Evolutionary conservation across 2,329 filamentous ascomycete species (phyloP).

Genomic region (Elsinoe ampelina): DNA sequence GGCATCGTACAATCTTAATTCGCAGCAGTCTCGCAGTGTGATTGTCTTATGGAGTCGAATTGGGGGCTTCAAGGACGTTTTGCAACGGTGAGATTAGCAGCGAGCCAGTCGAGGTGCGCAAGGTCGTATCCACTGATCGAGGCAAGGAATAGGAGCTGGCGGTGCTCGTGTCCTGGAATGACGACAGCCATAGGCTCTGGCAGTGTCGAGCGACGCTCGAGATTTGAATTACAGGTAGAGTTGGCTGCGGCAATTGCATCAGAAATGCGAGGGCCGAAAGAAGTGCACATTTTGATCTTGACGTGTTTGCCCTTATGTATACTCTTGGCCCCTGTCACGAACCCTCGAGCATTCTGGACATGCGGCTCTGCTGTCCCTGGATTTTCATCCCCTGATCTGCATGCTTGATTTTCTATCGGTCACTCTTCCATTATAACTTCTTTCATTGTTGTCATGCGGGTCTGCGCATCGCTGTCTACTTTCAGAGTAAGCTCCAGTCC

Average conservation of each 20-base stretch:
- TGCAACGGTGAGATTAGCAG: slow-evolving; percentile 7
- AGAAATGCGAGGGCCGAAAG: too few species aligned
- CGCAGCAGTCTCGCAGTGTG: background rate
- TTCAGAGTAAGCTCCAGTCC: too few species aligned
- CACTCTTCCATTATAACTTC: too few species aligned
- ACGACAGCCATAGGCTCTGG: background rate
- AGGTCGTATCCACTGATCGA: slow-evolving; percentile 5
- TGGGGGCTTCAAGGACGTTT: background rate
- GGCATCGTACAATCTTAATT: background rate
- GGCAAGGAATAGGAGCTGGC: slow-evolving; percentile 1
- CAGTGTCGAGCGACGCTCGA: background rate
- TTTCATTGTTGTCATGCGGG: too few species aligned
- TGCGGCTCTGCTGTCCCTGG: too few species aligned
- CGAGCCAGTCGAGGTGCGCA: background rate
- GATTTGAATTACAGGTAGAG: background rate
- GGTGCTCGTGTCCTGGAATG: slow-evolving; percentile 2
- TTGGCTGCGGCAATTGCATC: background rate
- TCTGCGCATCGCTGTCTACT: too few species aligned
- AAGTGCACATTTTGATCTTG: too few species aligned
- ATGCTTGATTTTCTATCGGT: too few species aligned
- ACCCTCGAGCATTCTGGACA: too few species aligned
- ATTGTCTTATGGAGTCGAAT: background rate
- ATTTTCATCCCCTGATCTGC: too few species aligned
- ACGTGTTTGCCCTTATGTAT: too few species aligned
- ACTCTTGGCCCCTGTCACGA: too few species aligned